Percentiles rank a stretch among this genome's conserved stretches.
Evolutionary conservation across 306 rosid genomes (phyloP).

Genomic region (Heteromeles arbutifolia): DNA sequence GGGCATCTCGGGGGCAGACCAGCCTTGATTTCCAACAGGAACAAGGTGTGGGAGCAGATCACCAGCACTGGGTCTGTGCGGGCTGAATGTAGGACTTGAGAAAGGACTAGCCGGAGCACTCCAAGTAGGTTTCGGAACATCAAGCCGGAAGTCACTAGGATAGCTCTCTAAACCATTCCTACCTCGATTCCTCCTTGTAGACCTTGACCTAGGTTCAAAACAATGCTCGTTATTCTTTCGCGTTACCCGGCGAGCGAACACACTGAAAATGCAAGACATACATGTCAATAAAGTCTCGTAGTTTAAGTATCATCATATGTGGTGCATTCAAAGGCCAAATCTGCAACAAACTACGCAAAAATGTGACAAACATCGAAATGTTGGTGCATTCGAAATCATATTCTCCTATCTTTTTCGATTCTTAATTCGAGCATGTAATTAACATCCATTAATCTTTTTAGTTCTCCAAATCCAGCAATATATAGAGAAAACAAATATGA

Average conservation of each 20-base stretch:
- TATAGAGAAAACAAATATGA: too few relatives aligned
- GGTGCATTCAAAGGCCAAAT: background rate
- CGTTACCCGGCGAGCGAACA: conserved; percentile 32
- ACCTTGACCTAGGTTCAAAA: conserved; percentile 28
- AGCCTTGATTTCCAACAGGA: conserved; percentile 47
- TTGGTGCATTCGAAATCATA: background rate
- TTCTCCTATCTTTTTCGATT: background rate
- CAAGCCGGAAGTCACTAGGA: conserved; percentile 27
- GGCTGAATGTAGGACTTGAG: conserved; percentile 55
- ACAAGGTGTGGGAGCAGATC: conserved; percentile 38
- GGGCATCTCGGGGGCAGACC: conserved; percentile 85
- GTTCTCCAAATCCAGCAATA: background rate
- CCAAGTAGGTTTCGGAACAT: conserved; percentile 26
- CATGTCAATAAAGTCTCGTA: background rate
- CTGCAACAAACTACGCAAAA: background rate
- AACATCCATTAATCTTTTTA: background rate
- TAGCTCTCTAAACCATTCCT: conserved; percentile 7
- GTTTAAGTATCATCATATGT: background rate
- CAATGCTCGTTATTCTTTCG: conserved; percentile 25
- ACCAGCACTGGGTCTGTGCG: conserved; percentile 29
- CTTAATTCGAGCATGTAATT: background rate
- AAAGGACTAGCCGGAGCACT: conserved; percentile 69
- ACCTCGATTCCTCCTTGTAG: conserved; percentile 22
- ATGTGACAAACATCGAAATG: background rate
- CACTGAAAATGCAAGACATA: conserved; percentile 28